Percentiles rank a stretch among this genome's conserved stretches.
Evolutionary conservation across 2,329 filamentous ascomycete genomes (phyloP).

Genomic region (Cercospora sojina): DNA sequence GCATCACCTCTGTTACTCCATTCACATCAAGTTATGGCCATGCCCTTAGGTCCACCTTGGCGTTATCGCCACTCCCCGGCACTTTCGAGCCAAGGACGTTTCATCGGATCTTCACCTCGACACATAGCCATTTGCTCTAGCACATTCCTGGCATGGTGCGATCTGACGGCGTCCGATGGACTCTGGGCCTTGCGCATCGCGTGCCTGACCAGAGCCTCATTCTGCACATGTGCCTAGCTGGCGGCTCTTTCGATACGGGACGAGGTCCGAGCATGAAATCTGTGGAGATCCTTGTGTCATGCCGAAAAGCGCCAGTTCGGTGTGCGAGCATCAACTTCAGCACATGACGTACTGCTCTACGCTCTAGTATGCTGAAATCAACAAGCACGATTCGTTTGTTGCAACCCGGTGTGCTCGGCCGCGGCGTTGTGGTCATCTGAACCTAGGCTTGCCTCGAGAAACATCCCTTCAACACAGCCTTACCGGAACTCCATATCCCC

Average conservation of each 20-base stretch:
- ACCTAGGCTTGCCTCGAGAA: background rate
- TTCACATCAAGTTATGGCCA: background rate
- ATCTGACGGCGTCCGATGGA: background rate
- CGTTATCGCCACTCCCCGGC: background rate
- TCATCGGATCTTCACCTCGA: background rate
- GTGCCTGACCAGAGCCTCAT: background rate
- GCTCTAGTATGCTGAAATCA: background rate
- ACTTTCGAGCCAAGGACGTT: background rate
- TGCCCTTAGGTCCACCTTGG: background rate
- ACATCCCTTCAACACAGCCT: background rate
- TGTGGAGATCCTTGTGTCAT: background rate
- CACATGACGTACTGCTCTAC: background rate
- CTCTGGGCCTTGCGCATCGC: background rate
- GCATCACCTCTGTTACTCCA: background rate
- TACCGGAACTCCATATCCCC: background rate
- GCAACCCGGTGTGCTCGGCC: background rate
- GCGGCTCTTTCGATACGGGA: conserved; percentile 1
- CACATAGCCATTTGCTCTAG: background rate
- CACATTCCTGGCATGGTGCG: background rate
- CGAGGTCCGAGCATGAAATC: background rate
- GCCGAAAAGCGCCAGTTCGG: background rate
- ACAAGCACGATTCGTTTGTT: background rate
- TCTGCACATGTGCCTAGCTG: background rate
- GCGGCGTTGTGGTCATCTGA: background rate
- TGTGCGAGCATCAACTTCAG: background rate